Conservation (phyloP, 345 rosid genomes). For the Hypericum androsaemum region DNA sequence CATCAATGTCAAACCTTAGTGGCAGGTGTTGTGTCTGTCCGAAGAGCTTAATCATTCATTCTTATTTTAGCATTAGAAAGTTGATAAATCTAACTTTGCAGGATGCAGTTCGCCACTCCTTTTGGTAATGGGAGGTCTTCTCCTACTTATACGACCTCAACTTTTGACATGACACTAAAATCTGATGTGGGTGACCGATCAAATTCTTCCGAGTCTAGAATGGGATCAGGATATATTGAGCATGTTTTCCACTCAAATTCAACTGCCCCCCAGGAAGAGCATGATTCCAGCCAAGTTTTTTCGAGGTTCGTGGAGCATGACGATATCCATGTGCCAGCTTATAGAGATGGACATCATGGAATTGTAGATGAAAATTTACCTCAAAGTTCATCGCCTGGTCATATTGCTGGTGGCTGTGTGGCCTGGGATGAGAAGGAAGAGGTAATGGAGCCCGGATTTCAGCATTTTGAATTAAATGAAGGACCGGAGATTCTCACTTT, state of each 20-base stretch:
- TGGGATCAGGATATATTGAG: conserved; percentile 51
- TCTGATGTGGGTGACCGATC: conserved; percentile 45
- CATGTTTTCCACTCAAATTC: conserved; percentile 36
- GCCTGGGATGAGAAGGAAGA: conserved; percentile 84
- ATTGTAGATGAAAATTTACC: conserved; percentile 23
- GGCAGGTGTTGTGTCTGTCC: conserved; percentile 43
- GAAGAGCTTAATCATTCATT: not conserved
- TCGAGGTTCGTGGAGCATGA: conserved; percentile 31
- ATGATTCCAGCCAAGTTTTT: conserved; percentile 28
- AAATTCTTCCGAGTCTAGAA: conserved; percentile 48
- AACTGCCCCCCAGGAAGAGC: conserved; percentile 40
- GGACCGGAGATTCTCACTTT: conserved; percentile 19
- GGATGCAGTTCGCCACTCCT: conserved; percentile 46
- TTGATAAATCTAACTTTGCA: conserved; percentile 24
- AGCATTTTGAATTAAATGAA: conserved; percentile 24
- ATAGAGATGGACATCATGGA: conserved; percentile 28
- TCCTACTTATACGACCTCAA: conserved; percentile 31
- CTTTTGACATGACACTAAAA: conserved; percentile 36
- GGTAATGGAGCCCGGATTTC: conserved; percentile 37
- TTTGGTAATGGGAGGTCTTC: conserved; percentile 27
- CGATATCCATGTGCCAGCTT: conserved; percentile 33
- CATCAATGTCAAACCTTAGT: conserved; percentile 36
- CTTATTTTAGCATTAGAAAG: conserved; percentile 13
- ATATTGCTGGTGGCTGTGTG: conserved; percentile 30
- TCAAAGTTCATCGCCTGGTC: conserved; percentile 31